Base-by-base conservation (phyloP, 306 rosid genomes). In the Fragaria ananassa region DNA sequence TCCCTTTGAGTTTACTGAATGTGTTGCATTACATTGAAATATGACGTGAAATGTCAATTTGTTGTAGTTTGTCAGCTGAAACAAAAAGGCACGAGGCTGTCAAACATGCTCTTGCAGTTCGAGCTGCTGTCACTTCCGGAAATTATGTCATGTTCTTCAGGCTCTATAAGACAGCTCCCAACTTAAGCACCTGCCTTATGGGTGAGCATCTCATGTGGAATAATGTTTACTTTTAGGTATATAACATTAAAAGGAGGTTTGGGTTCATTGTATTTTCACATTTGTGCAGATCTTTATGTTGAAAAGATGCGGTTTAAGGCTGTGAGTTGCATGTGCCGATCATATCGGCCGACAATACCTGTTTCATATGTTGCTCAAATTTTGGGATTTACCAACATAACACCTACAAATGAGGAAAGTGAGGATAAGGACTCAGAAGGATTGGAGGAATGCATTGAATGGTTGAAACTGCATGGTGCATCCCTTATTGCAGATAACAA, bases 261-360 rank as follows among this genome's bases (percentile, higher is more conserved):
- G 19, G 61, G 69, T 45, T 27, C 47, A 72, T 79, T 7, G 21
- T 41, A 13, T 56, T 72, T 34, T 60, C 35, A 63, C 27, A 57
- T 79, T 71, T 82, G 44, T 74, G 75, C 93, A 96, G 99, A 96
- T 85, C 91, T 87, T 27, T 92, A 83, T 76, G 97, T 87, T 77
- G 99, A 92, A 86, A 91, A 92, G 92, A 95, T 95, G 93, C 91
- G 99, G 44, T 95, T 85, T 69, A 92, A 88, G 81, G 98, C 98
- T 9, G 89, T 91, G 80, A 96, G 56, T 76, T 92, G 98, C 90
- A 96, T 96, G 86, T 90, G 93, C 81, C 93, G 97, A 79, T 91
- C 99, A 2, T 92, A 92, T 87, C 99, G 99, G 34, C 99, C 99
- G 19, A 86, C 91, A 4, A 71, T 92, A 73, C 93, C 93, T 25